phyloP scores from a whole-genome alignment of 345 rosid species.

The Crucihimalaya himalaica region DNA sequence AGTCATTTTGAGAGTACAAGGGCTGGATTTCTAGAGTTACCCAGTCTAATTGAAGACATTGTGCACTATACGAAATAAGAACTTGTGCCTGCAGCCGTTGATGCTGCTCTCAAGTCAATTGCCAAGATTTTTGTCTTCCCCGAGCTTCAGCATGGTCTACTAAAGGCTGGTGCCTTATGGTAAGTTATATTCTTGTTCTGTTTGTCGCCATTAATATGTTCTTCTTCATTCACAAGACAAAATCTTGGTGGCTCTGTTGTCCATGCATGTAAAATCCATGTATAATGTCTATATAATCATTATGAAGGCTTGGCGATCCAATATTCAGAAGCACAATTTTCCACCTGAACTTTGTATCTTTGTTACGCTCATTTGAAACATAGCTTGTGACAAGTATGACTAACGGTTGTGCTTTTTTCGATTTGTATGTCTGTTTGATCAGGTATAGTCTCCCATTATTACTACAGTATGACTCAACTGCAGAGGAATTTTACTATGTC shows the following conservation, averaged over 20 bases:
- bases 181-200: constrained; percentile 39
- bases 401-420: constrained; percentile 10
- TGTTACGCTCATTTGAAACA: constrained; percentile 10
- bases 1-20: constrained; percentile 95
- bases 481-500: constrained; percentile 69
- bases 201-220: background rate
- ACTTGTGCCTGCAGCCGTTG: constrained; percentile 87
- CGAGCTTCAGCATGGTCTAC: constrained; percentile 77
- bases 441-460: constrained; percentile 94
- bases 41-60: constrained; percentile 80
- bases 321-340: background rate
- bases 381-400: constrained; percentile 6
- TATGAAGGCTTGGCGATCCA: constrained; percentile 3
- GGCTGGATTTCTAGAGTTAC: constrained; percentile 66
- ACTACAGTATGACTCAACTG: constrained; percentile 98
- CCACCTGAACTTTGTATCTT: background rate
- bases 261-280: constrained; percentile 12
- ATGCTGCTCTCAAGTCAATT: constrained; percentile 89
- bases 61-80: constrained; percentile 96
- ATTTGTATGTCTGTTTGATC: constrained; percentile 37
- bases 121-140: constrained; percentile 80
- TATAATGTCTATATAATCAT: background rate
- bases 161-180: constrained; percentile 96
- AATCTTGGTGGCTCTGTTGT: constrained; percentile 13
- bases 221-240: background rate